Evolutionary conservation across 208 protist genomes (phyloP).

Genomic region (Leishmania aethiopica): DNA sequence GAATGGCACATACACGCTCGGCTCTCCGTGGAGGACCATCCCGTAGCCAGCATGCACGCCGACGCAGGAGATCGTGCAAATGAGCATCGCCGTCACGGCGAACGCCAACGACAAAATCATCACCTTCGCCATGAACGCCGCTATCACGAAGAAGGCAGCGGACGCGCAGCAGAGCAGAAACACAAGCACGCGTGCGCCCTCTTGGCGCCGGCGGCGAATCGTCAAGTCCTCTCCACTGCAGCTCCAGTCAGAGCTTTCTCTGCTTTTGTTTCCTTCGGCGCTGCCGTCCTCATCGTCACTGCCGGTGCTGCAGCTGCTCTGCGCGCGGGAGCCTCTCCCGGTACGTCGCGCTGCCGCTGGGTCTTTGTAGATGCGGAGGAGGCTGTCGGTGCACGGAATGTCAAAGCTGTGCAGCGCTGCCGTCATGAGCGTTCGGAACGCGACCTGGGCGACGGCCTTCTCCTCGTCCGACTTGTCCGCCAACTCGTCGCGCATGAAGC

Average conservation of each 20-base stretch:
- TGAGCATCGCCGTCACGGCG: slow-evolving; percentile 49
- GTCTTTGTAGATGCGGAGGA: slow-evolving; percentile 35
- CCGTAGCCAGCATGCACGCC: slow-evolving; percentile 76
- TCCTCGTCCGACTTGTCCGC: slow-evolving; percentile 30
- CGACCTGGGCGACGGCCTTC: slow-evolving; percentile 41
- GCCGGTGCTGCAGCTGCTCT: neutral
- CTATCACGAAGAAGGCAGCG: slow-evolving; percentile 58
- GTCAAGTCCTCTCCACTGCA: slow-evolving; percentile 6
- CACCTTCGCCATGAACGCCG: slow-evolving; percentile 52
- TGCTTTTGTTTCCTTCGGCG: neutral
- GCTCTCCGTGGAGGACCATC: slow-evolving; percentile 39
- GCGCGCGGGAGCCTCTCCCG: neutral
- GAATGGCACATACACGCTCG: slow-evolving; percentile 51
- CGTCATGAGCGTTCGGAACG: slow-evolving; percentile 49
- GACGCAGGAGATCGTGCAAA: slow-evolving; percentile 68
- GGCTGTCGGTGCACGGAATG: slow-evolving; percentile 28
- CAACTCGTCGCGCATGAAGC: slow-evolving; percentile 20
- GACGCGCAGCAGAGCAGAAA: slow-evolving; percentile 68
- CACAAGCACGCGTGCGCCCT: slow-evolving; percentile 55
- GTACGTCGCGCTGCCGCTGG: slow-evolving; percentile 3
- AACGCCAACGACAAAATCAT: slow-evolving; percentile 51
- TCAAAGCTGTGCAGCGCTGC: slow-evolving; percentile 46
- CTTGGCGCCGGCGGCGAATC: slow-evolving; percentile 23
- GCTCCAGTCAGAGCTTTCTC: slow-evolving; percentile 7
- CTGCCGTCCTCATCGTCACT: slow-evolving; percentile 1